Percentiles rank a stretch among this genome's conserved stretches.
phyloP scores from a whole-genome alignment of 441 rosid genomes.

The Pelargonium cotyledonis region DNA sequence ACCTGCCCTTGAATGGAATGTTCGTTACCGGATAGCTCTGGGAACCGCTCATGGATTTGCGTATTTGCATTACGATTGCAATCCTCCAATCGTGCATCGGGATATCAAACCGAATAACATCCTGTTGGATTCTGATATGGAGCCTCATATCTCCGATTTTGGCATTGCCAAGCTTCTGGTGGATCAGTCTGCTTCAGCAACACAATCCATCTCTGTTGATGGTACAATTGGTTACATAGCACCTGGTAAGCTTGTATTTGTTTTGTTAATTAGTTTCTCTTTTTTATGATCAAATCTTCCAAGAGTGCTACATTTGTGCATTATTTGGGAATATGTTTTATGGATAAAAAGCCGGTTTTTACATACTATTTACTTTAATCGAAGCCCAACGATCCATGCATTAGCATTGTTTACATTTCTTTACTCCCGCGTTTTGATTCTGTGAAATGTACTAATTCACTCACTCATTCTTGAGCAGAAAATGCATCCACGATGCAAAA shows the following conservation, averaged over 20 bases:
- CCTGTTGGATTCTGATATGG: constrained; percentile 67
- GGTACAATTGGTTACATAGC: constrained; percentile 81
- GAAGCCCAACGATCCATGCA: too few relatives aligned
- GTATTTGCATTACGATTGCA: constrained; percentile 74
- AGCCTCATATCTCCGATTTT: constrained; percentile 77
- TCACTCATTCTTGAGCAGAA: constrained; percentile 33
- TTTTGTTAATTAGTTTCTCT: background rate
- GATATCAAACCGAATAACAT: constrained; percentile 81
- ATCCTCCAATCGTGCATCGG: constrained; percentile 62
- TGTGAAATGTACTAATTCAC: too few relatives aligned
- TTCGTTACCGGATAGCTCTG: constrained; percentile 49
- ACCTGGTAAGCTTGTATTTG: constrained; percentile 40
- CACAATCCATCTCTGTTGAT: constrained; percentile 32
- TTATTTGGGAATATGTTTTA: too few relatives aligned
- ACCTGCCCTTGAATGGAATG: constrained; percentile 47
- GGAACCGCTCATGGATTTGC: constrained; percentile 65
- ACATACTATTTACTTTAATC: too few relatives aligned
- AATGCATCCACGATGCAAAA: constrained; percentile 44
- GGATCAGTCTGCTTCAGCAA: constrained; percentile 39
- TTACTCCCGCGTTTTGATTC: too few relatives aligned
- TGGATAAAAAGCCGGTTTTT: too few relatives aligned
- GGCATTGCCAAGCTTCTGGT: constrained; percentile 59
- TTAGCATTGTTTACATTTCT: too few relatives aligned
- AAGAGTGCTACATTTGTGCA: too few relatives aligned
- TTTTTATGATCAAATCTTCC: background rate